A percentile compares a stretch with the other conserved stretches of the same genome.
These are phyloP conservation scores for Dryadomyces quercivorus DNA, from an alignment of 2,329 filamentous ascomycete species.

Conservation along the genomic window DNA sequence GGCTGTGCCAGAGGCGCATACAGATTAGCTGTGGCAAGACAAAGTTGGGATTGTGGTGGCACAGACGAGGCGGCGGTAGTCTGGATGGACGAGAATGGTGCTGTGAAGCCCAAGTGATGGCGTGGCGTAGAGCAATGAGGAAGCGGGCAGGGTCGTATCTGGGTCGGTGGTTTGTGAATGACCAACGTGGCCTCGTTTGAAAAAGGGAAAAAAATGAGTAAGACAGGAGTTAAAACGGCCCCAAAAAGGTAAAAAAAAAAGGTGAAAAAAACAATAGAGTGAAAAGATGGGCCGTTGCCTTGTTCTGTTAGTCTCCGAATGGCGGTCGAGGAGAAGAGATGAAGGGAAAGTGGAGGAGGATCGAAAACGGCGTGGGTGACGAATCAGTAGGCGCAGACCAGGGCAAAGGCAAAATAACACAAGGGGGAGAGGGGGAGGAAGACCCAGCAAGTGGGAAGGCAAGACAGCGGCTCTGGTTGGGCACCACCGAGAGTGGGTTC, in stretches of 20 bases:
- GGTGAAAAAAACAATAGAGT: not conserved
- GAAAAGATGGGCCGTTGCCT: not conserved
- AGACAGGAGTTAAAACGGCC: not conserved
- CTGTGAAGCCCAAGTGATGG: not conserved
- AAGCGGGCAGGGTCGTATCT: not conserved
- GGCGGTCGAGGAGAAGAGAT: not conserved
- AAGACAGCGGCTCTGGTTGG: not conserved
- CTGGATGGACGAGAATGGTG: not conserved
- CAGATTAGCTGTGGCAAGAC: not conserved
- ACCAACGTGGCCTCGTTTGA: not conserved
- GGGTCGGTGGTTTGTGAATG: not conserved
- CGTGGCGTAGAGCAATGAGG: not conserved
- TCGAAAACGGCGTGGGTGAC: not conserved
- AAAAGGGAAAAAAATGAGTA: not conserved
- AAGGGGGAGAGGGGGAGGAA: not conserved
- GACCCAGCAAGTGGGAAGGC: not conserved
- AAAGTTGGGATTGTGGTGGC: not conserved
- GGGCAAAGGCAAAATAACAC: not conserved
- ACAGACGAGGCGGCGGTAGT: not conserved
- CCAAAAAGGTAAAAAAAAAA: not conserved
- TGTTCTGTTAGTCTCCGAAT: not conserved
- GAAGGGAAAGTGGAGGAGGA: not conserved
- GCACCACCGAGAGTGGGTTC: not conserved
- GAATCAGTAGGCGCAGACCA: not conserved
- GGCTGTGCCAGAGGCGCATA: not conserved